A percentile compares a stretch with the other conserved stretches of the same genome.
Conservation (phyloP, 2,329 filamentous ascomycete genomes). For the Keithomyces neogunnii region DNA sequence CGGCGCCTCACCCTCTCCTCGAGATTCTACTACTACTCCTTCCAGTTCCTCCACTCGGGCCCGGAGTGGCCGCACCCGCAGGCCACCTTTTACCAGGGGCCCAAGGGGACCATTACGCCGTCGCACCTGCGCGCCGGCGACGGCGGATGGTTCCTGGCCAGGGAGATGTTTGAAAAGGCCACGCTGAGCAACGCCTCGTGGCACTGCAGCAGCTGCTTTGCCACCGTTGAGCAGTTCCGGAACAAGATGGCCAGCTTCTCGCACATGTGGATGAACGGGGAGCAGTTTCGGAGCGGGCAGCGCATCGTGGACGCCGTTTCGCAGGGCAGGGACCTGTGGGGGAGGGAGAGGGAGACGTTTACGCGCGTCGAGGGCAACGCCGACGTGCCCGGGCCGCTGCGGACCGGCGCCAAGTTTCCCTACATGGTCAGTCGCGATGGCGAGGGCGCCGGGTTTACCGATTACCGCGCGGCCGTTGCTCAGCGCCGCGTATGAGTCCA, state of each 20-base stretch:
- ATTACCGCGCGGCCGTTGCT: conserved; percentile 23
- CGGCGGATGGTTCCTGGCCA: conserved; percentile 28
- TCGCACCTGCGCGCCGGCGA: conserved; percentile 43
- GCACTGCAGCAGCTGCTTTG: conserved; percentile 56
- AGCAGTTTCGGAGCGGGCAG: conserved; percentile 35
- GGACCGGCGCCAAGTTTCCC: conserved; percentile 29
- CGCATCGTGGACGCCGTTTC: conserved; percentile 43
- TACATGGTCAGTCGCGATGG: conserved; percentile 40
- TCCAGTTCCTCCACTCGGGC: conserved; percentile 37
- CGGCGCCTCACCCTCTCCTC: conserved; percentile 42
- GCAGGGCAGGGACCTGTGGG: conserved; percentile 46
- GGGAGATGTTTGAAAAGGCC: conserved; percentile 30
- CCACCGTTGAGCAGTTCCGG: conserved; percentile 44
- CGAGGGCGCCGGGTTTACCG: conserved; percentile 36
- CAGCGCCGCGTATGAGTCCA: no score
- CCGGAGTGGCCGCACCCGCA: conserved; percentile 48
- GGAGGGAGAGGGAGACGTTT: conserved; percentile 38
- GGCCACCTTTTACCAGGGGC: conserved; percentile 42
- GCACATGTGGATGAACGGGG: conserved; percentile 43
- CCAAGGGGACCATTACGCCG: conserved; percentile 39
- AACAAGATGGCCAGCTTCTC: conserved; percentile 50
- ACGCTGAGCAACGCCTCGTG: conserved; percentile 43
- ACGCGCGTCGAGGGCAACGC: conserved; percentile 38
- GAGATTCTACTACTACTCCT: conserved; percentile 50
- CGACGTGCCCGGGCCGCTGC: conserved; percentile 44